phyloP scores from a whole-genome alignment of 1,284 basidiomycete species.

The Meripilus lineatus region DNA sequence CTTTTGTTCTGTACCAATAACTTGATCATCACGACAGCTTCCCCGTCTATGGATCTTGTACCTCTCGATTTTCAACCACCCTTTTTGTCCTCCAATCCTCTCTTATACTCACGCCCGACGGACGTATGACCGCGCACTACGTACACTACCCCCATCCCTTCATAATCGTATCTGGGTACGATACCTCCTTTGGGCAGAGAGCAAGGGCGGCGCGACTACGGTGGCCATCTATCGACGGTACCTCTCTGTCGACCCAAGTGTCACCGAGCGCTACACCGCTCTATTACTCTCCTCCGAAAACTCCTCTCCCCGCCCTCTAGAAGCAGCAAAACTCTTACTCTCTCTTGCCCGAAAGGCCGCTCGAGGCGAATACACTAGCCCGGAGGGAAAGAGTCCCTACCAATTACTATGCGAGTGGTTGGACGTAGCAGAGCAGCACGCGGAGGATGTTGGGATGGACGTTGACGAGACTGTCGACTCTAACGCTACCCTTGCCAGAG shows the following conservation, averaged over 20 bases:
- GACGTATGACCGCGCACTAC: slow-evolving; percentile 92
- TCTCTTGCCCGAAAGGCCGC: slow-evolving; percentile 81
- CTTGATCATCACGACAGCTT: slow-evolving; percentile 47
- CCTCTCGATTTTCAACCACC: slow-evolving; percentile 86
- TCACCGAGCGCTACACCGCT: slow-evolving; percentile 83
- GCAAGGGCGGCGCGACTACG: slow-evolving; percentile 78
- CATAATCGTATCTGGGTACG: slow-evolving; percentile 92
- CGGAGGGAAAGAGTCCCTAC: slow-evolving; percentile 94
- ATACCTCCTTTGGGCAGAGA: slow-evolving; percentile 94
- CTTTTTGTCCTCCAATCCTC: slow-evolving; percentile 80
- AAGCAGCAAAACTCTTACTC: slow-evolving; percentile 90
- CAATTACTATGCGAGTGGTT: slow-evolving; percentile 93
- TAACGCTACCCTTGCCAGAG: slow-evolving; percentile 39
- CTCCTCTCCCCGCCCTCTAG: slow-evolving; percentile 76
- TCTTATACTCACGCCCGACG: slow-evolving; percentile 88
- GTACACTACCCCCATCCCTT: slow-evolving; percentile 91
- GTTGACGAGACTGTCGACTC: slow-evolving; percentile 67
- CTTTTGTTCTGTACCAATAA: slow-evolving; percentile 6
- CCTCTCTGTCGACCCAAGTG: slow-evolving; percentile 76
- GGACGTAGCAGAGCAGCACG: slow-evolving; percentile 85
- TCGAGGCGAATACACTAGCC: slow-evolving; percentile 79
- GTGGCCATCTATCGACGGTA: slow-evolving; percentile 90
- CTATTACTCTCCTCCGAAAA: slow-evolving; percentile 68
- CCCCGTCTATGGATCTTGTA: slow-evolving; percentile 95
- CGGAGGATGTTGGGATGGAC: slow-evolving; percentile 90